Base-by-base conservation (phyloP, 192 early-diverging fungal genomes). In the Linnemannia schmuckeri region DNA sequence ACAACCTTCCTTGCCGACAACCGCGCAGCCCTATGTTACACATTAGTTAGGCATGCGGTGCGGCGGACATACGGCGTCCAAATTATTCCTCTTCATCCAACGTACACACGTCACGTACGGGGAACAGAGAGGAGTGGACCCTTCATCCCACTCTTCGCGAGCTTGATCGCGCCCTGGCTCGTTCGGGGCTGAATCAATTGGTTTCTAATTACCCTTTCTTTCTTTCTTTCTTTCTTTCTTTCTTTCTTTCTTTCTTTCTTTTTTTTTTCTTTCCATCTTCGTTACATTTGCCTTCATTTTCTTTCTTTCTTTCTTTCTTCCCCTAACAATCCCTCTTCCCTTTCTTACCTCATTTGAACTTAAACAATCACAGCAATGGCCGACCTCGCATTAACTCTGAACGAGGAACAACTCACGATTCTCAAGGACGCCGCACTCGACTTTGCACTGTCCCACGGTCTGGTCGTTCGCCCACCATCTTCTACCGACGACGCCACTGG, bases 361-460 rank as follows among this genome's bases (percentile, higher is more conserved):
- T 47, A 70, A 7, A 47, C 46, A 30, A 52, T 57, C 1, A 74
- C 54, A 44, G 52, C 27, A 68, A 87, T 87, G 85, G 33, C 76
- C 27, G 72, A 87, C 72, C 68, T 81, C n/a, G 85, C 80, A 52
- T 74, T 85, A 6, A 80, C 55, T 0, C n/a, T 89, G 33, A 85
- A 81, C 12, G 46, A 88, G 12, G 74, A 78, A 15, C 76, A 90
- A 70, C 82, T 94, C 46, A 72, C 79, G 9, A 69, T 77, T 54
- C 80, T 94, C 33, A 85, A 90, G 49, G 90, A 91, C 63, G 83
- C 88, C 30, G 96, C 95, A 0, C 91, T 97, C 3, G 97, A 98
- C 90, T 98, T 95, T 95, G 93, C 96, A 7, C 85, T 96, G 8
- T 89, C 96, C 15, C 94, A 98, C 78, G 97, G 97, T 17, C 80